A percentile compares a stretch with the other conserved stretches of the same genome.
phyloP scores from a whole-genome alignment of 2,329 filamentous ascomycete genomes.

The Hypoxylon sp. region DNA sequence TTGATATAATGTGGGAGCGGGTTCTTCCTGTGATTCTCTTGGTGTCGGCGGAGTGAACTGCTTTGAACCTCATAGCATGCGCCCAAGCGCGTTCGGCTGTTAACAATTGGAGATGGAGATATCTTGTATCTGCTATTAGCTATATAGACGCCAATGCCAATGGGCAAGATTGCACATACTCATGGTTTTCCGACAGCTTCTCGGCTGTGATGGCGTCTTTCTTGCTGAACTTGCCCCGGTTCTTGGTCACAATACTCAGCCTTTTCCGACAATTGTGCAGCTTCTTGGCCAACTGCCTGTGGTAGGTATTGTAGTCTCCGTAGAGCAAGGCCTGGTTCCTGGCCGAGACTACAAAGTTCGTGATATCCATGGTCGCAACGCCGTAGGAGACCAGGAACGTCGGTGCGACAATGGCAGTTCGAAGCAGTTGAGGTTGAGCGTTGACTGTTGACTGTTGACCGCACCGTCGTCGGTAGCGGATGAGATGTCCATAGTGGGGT shows the following conservation, averaged over 20 bases:
- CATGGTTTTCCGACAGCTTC: constrained; percentile 80
- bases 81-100: constrained; percentile 94
- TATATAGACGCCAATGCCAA: constrained; percentile 3
- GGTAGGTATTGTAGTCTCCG: constrained; percentile 90
- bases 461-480: neutral
- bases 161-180: constrained; percentile 68
- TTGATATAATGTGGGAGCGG: constrained; percentile 89
- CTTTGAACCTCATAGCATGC: constrained; percentile 94
- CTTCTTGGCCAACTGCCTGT: constrained; percentile 82
- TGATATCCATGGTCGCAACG: constrained; percentile 85
- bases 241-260: constrained; percentile 85
- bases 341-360: constrained; percentile 82
- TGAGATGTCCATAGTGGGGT: constrained; percentile 22
- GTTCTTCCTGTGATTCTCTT: constrained; percentile 84
- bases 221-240: constrained; percentile 85
- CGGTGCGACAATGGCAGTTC: neutral
- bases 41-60: constrained; percentile 82
- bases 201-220: constrained; percentile 80
- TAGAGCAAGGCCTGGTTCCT: constrained; percentile 88
- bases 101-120: constrained; percentile 83
- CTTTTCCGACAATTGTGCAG: constrained; percentile 88
- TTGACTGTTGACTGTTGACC: constrained; percentile 1
- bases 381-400: neutral
- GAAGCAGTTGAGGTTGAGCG: neutral
- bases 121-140: constrained; percentile 64